Evolutionary conservation across 2,329 filamentous ascomycete genomes (phyloP).

Genomic region (Phyllosticta citribraziliensis): DNA sequence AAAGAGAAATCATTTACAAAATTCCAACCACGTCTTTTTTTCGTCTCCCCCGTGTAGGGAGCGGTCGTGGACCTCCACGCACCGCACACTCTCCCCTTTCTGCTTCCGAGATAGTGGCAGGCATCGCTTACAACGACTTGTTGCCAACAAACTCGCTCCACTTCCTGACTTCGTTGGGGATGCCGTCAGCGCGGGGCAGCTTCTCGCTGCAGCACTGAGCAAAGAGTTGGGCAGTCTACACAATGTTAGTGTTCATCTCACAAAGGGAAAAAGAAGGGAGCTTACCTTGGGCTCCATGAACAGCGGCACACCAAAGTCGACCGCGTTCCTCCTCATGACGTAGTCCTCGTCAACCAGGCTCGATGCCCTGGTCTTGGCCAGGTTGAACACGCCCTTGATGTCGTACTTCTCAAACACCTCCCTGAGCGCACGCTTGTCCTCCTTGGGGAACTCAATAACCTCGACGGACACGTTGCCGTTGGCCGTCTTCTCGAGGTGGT

Average conservation of each 20-base stretch:
- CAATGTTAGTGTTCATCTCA: background rate
- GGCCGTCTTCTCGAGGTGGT: constrained; percentile 67
- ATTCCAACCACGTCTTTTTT: background rate
- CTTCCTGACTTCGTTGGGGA: constrained; percentile 79
- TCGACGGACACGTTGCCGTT: constrained; percentile 59
- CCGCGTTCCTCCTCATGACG: constrained; percentile 95
- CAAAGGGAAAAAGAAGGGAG: constrained; percentile 11
- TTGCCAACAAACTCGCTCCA: constrained; percentile 90
- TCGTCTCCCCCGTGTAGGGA: background rate
- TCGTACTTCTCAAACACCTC: constrained; percentile 97
- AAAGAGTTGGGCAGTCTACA: constrained; percentile 85
- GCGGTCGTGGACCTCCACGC: background rate
- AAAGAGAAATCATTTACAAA: background rate
- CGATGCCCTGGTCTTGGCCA: constrained; percentile 74
- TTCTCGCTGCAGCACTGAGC: constrained; percentile 97
- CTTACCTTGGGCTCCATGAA: constrained; percentile 97
- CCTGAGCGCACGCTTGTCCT: constrained; percentile 87
- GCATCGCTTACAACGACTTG: constrained; percentile 4
- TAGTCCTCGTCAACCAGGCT: constrained; percentile 88
- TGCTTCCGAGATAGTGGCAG: background rate
- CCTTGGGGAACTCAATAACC: constrained; percentile 92
- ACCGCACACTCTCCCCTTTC: background rate
- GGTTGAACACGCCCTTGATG: constrained; percentile 91
- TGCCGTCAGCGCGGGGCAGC: constrained; percentile 76
- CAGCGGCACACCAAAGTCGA: constrained; percentile 93